These are phyloP conservation scores for Teratosphaeria epicoccoides DNA, from an alignment of 2,329 filamentous ascomycete genomes.

Conservation along the genomic window DNA sequence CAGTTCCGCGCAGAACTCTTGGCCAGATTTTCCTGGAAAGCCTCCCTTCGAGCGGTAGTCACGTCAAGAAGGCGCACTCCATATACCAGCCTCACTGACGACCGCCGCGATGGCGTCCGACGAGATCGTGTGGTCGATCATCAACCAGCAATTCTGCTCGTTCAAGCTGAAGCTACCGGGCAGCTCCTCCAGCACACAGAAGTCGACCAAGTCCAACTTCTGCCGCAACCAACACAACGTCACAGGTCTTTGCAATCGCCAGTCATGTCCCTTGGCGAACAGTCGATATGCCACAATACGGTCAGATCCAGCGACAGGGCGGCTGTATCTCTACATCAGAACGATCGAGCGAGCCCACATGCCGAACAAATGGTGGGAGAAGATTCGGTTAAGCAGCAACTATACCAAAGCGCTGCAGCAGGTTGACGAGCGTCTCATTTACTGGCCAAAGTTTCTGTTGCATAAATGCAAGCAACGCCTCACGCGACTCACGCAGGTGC, in stretches of 20 bases:
- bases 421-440: slow-evolving; percentile 75
- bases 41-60: no score
- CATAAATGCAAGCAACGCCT: slow-evolving; percentile 96
- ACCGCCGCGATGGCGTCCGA: slow-evolving; percentile 62
- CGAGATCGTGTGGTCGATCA: slow-evolving; percentile 95
- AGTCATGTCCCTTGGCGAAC: slow-evolving; percentile 85
- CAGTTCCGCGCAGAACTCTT: neutral
- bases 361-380: slow-evolving; percentile 89
- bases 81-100: no score
- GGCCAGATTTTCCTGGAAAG: neutral
- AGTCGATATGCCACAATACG: slow-evolving; percentile 87
- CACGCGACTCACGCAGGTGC: slow-evolving; percentile 83
- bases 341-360: slow-evolving; percentile 80
- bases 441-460: slow-evolving; percentile 86
- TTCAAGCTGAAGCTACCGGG: slow-evolving; percentile 69
- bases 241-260: slow-evolving; percentile 63
- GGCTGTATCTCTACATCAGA: slow-evolving; percentile 94
- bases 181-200: slow-evolving; percentile 34
- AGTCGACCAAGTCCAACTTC: slow-evolving; percentile 78
- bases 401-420: slow-evolving; percentile 82
- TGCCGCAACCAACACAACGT: slow-evolving; percentile 66
- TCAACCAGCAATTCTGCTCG: slow-evolving; percentile 88
- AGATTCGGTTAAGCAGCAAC: slow-evolving; percentile 79
- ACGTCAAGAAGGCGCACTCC: no score
- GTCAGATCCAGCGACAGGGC: slow-evolving; percentile 66